Evolutionary conservation across 768 basidiomycete species (phyloP).

Genomic region (Xerocomus brunneocitrinus): DNA sequence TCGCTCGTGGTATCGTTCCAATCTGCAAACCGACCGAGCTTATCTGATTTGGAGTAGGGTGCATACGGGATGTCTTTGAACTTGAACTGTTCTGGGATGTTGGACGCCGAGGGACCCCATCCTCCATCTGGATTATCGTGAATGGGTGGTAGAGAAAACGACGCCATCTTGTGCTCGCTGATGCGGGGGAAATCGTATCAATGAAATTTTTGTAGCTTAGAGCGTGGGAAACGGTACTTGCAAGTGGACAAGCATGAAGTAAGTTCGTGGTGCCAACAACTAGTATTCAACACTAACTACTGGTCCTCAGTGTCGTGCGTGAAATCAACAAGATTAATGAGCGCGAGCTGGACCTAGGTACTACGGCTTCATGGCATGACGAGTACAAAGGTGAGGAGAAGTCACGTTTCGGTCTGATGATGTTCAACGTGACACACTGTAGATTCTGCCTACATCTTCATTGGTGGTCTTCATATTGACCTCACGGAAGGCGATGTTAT

Average conservation of each 20-base stretch:
- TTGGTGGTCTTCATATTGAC: conserved; percentile 83
- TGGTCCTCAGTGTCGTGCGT: conserved; percentile 66
- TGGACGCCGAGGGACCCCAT: conserved; percentile 84
- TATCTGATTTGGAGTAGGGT: conserved; percentile 98
- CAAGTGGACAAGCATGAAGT: conserved; percentile 60
- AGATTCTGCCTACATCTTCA: conserved; percentile 95
- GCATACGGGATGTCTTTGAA: conserved; percentile 99
- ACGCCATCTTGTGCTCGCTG: conserved; percentile 47
- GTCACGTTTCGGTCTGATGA: not conserved
- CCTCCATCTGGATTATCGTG: conserved; percentile 91
- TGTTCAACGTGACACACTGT: conserved; percentile 2
- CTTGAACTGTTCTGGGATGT: conserved; percentile 87
- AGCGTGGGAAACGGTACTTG: conserved; percentile 22
- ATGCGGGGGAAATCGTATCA: conserved; percentile 10
- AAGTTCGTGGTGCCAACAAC: conserved; percentile 25
- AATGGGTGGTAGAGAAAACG: conserved; percentile 83
- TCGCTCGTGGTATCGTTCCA: conserved; percentile 83
- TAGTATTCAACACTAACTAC: conserved; percentile 6
- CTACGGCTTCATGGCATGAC: conserved; percentile 86
- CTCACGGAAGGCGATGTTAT: conserved; percentile 98
- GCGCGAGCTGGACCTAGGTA: conserved; percentile 76
- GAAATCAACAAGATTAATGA: conserved; percentile 95
- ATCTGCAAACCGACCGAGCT: conserved; percentile 95
- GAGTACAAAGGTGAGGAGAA: conserved; percentile 71
- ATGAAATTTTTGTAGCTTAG: conserved; percentile 15